These are phyloP conservation scores for Microsporum audouinii DNA, from an alignment of 2,329 filamentous ascomycete genomes.

Conservation along the genomic window DNA sequence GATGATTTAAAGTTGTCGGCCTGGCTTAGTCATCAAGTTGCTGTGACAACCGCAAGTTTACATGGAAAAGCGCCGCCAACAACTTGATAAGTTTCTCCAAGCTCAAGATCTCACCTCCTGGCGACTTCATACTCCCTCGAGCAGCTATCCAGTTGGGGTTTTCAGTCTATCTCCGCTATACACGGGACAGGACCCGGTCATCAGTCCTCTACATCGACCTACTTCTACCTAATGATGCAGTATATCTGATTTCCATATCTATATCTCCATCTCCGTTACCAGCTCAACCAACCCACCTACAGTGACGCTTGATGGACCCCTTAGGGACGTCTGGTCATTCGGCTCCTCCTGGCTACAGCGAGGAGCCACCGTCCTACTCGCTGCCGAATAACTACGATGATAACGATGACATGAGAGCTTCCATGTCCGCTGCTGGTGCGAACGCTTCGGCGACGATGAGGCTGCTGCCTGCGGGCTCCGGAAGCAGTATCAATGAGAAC, in stretches of 20 bases:
- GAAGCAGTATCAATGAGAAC: slow-evolving; percentile 1
- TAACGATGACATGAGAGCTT: slow-evolving; percentile 20
- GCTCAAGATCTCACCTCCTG: too few relatives aligned
- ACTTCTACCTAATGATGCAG: not conserved
- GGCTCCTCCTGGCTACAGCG: slow-evolving; percentile 28
- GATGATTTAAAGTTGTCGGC: not conserved
- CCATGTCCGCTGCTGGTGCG: slow-evolving; percentile 15
- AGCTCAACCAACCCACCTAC: not conserved
- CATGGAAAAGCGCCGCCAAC: not conserved
- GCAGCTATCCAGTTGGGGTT: not conserved
- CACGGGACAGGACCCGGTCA: not conserved
- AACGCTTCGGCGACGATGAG: slow-evolving; percentile 35
- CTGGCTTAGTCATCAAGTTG: not conserved
- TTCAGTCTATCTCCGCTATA: too few relatives aligned
- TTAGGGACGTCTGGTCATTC: slow-evolving; percentile 16
- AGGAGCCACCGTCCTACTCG: slow-evolving; percentile 35
- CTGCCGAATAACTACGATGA: slow-evolving; percentile 20
- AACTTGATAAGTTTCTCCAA: too few relatives aligned
- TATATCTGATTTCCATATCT: not conserved
- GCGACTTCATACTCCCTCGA: not conserved
- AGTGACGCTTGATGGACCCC: slow-evolving; percentile 8
- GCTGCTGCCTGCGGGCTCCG: slow-evolving; percentile 28
- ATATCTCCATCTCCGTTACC: not conserved
- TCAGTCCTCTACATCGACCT: not conserved
- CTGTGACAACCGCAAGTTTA: not conserved